phyloP scores from a whole-genome alignment of 1,284 basidiomycete genomes.

The Pyrrhoderma lamaoense region DNA sequence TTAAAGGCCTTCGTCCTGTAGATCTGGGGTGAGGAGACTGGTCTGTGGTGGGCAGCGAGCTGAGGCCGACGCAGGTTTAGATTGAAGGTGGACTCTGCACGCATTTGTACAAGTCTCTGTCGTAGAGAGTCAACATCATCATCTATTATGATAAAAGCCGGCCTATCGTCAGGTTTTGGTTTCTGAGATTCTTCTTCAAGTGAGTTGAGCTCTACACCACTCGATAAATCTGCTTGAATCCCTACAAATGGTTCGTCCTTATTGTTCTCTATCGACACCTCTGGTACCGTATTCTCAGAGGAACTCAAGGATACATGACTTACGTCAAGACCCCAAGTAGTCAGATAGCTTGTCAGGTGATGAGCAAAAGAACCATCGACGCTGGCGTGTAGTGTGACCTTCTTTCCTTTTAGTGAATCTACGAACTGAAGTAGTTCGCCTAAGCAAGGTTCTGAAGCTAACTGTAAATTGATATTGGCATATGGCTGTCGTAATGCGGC shows the following conservation, averaged over 20 bases:
- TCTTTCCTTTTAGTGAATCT: constrained; percentile 74
- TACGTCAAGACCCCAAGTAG: constrained; percentile 92
- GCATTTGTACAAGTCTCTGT: constrained; percentile 58
- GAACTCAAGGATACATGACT: constrained; percentile 63
- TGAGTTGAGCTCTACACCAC: constrained; percentile 11
- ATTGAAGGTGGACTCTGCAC: constrained; percentile 42
- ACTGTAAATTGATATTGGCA: constrained; percentile 33
- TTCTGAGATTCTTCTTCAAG: constrained; percentile 10
- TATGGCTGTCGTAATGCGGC: constrained; percentile 40
- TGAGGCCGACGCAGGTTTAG: constrained; percentile 56
- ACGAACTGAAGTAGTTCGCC: constrained; percentile 73
- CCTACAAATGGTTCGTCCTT: no score
- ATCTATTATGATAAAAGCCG: constrained; percentile 79
- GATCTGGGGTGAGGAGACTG: constrained; percentile 72
- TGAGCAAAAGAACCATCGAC: constrained; percentile 81
- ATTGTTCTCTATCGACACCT: constrained; percentile 17
- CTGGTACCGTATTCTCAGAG: constrained; percentile 27
- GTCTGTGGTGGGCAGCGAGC: constrained; percentile 57
- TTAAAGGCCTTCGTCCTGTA: constrained; percentile 43
- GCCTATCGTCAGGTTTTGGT: not conserved
- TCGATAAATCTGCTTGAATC: constrained; percentile 14
- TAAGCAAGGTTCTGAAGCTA: constrained; percentile 65
- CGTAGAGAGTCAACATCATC: constrained; percentile 76
- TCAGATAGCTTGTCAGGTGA: constrained; percentile 84
- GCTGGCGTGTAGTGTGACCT: constrained; percentile 75